Conservation (phyloP, 208 protist genomes). For the Acanthamoeba triangularis region DNA sequence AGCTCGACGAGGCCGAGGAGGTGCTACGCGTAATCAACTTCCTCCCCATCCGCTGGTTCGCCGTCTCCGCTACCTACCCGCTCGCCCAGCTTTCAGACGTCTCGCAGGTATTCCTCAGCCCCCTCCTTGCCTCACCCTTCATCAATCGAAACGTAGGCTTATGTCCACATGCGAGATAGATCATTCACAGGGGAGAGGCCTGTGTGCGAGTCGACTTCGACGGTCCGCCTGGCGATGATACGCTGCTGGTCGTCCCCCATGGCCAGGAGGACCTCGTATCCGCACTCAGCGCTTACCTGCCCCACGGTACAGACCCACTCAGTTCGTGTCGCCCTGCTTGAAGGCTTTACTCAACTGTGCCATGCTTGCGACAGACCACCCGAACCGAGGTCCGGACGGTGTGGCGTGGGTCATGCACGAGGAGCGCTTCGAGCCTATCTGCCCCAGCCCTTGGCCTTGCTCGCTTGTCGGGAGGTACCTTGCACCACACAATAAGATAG, state of each 20-base stretch:
- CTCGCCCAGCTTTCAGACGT: neutral
- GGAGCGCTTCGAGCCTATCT: neutral
- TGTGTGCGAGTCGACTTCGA: neutral
- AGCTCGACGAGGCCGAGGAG: slow-evolving; percentile 4
- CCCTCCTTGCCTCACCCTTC: neutral
- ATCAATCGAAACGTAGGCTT: too few relatives aligned
- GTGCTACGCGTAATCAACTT: slow-evolving; percentile 8
- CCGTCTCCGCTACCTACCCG: neutral
- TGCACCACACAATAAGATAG: too few relatives aligned
- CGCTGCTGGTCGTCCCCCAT: neutral
- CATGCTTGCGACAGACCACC: neutral
- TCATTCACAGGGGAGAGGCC: neutral
- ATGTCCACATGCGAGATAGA: too few relatives aligned
- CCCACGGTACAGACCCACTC: neutral
- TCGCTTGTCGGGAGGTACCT: neutral
- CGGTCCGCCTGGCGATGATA: neutral
- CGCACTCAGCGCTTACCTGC: slow-evolving; percentile 13
- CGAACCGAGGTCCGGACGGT: neutral
- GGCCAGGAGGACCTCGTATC: neutral
- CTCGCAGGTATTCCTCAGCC: neutral
- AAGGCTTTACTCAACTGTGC: too few relatives aligned
- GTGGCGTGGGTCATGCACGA: neutral
- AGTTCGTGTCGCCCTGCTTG: too few relatives aligned
- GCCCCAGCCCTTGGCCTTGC: neutral
- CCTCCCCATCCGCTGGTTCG: neutral